Conservation (phyloP, 2,329 filamentous ascomycete genomes). For the Sporothrix humicola region DNA sequence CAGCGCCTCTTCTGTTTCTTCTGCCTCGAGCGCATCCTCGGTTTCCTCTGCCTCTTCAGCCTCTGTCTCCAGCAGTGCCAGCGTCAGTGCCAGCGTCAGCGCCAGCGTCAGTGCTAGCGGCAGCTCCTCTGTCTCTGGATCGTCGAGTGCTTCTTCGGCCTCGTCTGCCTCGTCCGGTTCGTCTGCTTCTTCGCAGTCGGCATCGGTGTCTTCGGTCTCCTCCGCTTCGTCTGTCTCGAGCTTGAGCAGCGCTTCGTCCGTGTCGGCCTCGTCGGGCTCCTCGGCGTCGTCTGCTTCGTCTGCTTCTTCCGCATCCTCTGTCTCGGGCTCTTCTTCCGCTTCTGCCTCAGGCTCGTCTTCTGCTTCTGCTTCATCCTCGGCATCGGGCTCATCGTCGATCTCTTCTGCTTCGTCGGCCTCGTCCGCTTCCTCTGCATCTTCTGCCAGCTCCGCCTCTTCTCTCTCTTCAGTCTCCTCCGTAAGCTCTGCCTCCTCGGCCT, state of each 20-base stretch:
- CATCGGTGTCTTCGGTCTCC: not conserved
- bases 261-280: not conserved
- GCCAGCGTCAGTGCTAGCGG: not conserved
- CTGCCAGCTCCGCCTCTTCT: conserved; percentile 1
- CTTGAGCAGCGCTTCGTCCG: not conserved
- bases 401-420: not conserved
- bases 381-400: conserved; percentile 2
- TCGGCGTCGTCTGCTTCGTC: not conserved
- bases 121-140: not conserved
- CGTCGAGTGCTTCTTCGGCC: not conserved
- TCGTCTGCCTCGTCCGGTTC: not conserved
- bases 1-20: not conserved
- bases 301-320: not conserved
- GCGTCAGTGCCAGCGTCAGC: not conserved
- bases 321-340: not conserved
- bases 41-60: not conserved
- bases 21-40: not conserved
- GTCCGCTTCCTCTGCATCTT: not conserved
- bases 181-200: not conserved
- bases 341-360: not conserved
- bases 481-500: conserved; percentile 3
- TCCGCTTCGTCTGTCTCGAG: not conserved
- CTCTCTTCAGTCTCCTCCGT: not conserved
- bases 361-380: not conserved
- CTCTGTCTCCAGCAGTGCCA: not conserved